Percentiles rank a stretch among this genome's conserved stretches.
Evolutionary conservation across 495 filamentous ascomycete species (phyloP).

Genomic region (Clavariopsis aquatica): DNA sequence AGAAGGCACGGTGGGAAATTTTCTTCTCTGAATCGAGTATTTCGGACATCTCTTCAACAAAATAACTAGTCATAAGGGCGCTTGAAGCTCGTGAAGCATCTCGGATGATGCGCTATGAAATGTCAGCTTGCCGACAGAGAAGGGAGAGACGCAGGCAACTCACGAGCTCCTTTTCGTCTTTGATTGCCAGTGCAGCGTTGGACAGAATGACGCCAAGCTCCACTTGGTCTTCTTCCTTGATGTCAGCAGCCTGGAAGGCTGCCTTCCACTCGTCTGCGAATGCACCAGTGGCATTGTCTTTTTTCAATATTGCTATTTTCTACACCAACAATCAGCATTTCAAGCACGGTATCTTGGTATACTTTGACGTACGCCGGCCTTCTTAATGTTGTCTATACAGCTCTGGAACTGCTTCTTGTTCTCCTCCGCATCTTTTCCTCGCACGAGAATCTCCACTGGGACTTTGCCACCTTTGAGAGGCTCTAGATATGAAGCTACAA

Average conservation of each 20-base stretch:
- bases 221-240: conserved; percentile 83
- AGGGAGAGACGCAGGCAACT: conserved; percentile 27
- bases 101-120: conserved; percentile 73
- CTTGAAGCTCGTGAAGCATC: conserved; percentile 91
- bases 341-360: conserved; percentile 12
- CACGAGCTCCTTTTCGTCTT: conserved; percentile 90
- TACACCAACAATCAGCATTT: conserved; percentile 54
- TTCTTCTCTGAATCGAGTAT: conserved; percentile 95
- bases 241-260: conserved; percentile 63
- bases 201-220: conserved; percentile 84
- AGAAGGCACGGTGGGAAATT: conserved; percentile 81
- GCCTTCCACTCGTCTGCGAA: conserved; percentile 97
- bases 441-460: conserved; percentile 82
- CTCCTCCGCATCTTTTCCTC: conserved; percentile 83
- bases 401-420: conserved; percentile 85
- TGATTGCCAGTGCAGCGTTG: conserved; percentile 80
- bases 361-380: conserved; percentile 67
- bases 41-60: conserved; percentile 95
- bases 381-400: conserved; percentile 81
- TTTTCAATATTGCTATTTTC: conserved; percentile 82
- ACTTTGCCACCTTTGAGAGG: conserved; percentile 88
- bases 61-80: conserved; percentile 88
- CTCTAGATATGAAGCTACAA: conserved; percentile 85
- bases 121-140: conserved; percentile 10
- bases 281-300: conserved; percentile 79